These are phyloP conservation scores for Paulownia fortunei DNA, from an alignment of 257 asterid genomes.

Conservation along the genomic window DNA sequence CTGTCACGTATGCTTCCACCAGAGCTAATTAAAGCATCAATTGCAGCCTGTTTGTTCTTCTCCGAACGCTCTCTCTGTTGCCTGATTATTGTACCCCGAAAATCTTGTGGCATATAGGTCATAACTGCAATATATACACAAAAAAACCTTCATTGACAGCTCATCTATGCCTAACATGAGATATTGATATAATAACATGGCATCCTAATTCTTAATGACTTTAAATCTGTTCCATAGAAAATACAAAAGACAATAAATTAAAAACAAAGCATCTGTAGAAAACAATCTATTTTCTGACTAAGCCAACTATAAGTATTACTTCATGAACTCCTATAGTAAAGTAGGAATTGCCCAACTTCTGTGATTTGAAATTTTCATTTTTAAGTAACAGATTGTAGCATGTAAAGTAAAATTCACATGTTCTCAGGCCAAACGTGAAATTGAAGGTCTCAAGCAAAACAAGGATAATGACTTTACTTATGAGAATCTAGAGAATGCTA, in stretches of 20 bases:
- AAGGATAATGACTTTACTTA: not conserved
- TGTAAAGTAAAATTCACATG: not conserved
- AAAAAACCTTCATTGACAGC: not conserved
- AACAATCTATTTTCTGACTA: not conserved
- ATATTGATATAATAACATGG: slow-evolving; percentile 2
- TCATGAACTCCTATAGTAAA: slow-evolving; percentile 2
- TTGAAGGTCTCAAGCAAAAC: not conserved
- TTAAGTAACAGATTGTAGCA: not conserved
- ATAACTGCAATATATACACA: slow-evolving; percentile 59
- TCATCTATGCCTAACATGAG: slow-evolving; percentile 17
- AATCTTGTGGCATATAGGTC: slow-evolving; percentile 99
- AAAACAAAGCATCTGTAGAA: not conserved
- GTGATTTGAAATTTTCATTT: not conserved
- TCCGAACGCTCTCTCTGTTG: slow-evolving; percentile 99
- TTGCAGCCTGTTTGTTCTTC: slow-evolving; percentile 90
- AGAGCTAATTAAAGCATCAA: slow-evolving; percentile 77
- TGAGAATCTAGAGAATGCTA: not conserved
- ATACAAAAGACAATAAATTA: not conserved
- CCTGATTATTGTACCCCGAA: slow-evolving; percentile 90
- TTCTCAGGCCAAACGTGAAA: not conserved
- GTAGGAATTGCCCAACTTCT: slow-evolving; percentile 7
- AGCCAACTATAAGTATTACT: not conserved
- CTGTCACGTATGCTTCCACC: slow-evolving; percentile 91
- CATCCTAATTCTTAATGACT: slow-evolving; percentile 8
- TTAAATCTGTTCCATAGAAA: not conserved